Evolutionary conservation across 1,139 yeast species (phyloP), one percentile per base, ranked within the genome.

Genomic region (Spathaspora sp.): DNA sequence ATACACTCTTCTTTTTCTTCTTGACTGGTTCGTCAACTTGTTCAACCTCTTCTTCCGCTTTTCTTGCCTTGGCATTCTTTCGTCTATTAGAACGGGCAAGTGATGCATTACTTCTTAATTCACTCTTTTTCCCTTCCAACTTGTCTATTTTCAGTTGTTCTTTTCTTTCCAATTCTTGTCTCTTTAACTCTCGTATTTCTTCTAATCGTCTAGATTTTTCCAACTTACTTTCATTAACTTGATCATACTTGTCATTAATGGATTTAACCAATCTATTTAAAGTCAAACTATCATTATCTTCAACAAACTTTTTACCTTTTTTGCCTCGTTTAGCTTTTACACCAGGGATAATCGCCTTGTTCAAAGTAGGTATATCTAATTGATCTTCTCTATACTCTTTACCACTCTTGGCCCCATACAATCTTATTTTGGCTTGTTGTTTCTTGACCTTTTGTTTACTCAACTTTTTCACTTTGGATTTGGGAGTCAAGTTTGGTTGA

Each of bases 231-330:
- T 95, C 97, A 58, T 87, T 85, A n/a, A 82, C 80, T 43, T 81
- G 78, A 57, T 91, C 97, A 55, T 84, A 78, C 51, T 84, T 81
- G 60, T 90, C 96, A 56, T 90, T 89, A 44, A 93, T 90, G 27
- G 86, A 81, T 57, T 82, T 84, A 44, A 90, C 82, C 53, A 93
- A 75, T 64, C 95, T 76, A 51, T 75, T 80, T 61, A 84, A 57
- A 42, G 81, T 77, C 58, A 87, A 69, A 29, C 82, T 65, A 59
- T 88, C 93, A 51, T 80, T 74, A 60, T 88, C 95, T 43, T 70
- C 86, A 25, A 90, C 84, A 65, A 91, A 90, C 58, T 85, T 86
- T 72, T 93, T 93, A 44, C 98, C 98, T 70, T 91, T 93, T 67
- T 91, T 93, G 45, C 97, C 97, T 51, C 77, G 77, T 56, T 80